Conservation (phyloP, 2,329 filamentous ascomycete species). For the Diaporthe caulivora region DNA sequence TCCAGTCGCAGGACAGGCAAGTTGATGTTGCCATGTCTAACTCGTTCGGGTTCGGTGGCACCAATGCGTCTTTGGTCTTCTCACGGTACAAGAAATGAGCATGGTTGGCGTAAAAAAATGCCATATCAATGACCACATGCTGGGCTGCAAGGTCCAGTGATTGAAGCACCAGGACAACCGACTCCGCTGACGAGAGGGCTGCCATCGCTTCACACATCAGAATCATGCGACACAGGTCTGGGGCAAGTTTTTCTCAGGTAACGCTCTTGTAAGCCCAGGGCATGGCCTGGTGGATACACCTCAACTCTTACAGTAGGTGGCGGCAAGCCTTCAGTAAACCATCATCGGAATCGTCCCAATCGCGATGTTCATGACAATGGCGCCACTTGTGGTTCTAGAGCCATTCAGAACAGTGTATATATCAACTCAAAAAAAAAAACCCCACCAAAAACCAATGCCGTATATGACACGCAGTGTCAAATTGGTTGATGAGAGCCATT, state of each 20-base stretch:
- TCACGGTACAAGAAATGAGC: slow-evolving; percentile 43
- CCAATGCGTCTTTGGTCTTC: slow-evolving; percentile 92
- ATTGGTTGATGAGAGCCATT: background rate
- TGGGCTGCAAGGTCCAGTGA: background rate
- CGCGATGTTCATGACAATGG: background rate
- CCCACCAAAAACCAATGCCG: background rate
- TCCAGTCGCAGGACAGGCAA: slow-evolving; percentile 74
- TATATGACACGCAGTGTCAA: too few species aligned
- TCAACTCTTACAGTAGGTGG: background rate
- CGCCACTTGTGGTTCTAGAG: background rate
- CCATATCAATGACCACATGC: background rate
- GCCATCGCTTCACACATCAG: background rate
- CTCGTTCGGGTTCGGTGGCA: slow-evolving; percentile 98
- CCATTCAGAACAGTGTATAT: too few species aligned
- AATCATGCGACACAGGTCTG: background rate
- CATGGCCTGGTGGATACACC: background rate
- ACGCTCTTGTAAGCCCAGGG: background rate
- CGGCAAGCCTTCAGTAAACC: too few species aligned
- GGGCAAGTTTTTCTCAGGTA: too few species aligned
- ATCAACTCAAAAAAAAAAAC: too few species aligned
- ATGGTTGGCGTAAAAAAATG: background rate
- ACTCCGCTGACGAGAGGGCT: background rate
- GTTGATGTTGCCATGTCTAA: slow-evolving; percentile 88
- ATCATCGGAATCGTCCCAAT: background rate
- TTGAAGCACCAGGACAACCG: background rate